A percentile compares a stretch with the other conserved stretches of the same genome.
Evolutionary conservation across 306 rosid genomes (phyloP).

Genomic region (Vigna hirtella): DNA sequence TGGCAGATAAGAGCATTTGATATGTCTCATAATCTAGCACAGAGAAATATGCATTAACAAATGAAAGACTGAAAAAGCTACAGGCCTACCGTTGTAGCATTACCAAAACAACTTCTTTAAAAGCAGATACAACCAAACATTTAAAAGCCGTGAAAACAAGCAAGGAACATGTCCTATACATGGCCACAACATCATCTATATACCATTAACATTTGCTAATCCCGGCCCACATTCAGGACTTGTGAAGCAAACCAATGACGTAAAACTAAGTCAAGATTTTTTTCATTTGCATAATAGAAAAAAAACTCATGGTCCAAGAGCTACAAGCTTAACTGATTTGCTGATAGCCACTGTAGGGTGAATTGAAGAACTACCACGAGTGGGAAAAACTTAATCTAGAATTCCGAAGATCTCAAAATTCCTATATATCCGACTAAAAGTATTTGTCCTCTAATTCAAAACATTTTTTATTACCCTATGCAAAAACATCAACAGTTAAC

Average conservation of each 20-base stretch:
- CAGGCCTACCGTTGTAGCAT: background rate
- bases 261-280: background rate
- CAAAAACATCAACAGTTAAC: background rate
- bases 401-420: constrained; percentile 10
- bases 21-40: constrained; percentile 21
- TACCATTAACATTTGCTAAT: background rate
- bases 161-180: background rate
- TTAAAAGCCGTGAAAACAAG: background rate
- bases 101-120: constrained; percentile 8
- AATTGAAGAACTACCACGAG: background rate
- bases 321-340: constrained; percentile 8
- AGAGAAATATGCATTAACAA: background rate
- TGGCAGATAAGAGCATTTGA: background rate
- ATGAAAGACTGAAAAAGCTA: background rate
- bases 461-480: background rate
- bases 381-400: background rate
- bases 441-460: background rate
- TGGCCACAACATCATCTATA: background rate
- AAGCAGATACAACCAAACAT: background rate
- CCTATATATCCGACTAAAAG: background rate
- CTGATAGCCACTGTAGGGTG: background rate
- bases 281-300: background rate
- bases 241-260: background rate
- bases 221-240: constrained; percentile 1
- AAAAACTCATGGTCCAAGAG: background rate